Conservation (phyloP, 768 basidiomycete species). For the Scleroderma bovista region DNA sequence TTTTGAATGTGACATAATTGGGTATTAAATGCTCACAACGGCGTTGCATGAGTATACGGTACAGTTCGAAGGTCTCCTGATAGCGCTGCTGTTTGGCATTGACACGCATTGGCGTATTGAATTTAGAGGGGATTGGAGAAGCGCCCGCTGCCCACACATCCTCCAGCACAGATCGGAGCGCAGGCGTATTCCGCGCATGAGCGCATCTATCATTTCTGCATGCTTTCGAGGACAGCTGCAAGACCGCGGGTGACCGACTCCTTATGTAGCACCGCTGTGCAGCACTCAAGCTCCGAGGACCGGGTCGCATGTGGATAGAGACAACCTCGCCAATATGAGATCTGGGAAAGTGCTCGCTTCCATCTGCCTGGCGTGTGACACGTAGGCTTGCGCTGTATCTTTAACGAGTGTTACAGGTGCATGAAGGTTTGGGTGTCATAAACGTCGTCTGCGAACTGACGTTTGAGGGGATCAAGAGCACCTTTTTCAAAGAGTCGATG, state of each 20-base stretch:
- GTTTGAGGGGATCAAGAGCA: constrained; percentile 1
- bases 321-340: constrained; percentile 35
- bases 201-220: constrained; percentile 32
- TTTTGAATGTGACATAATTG: constrained; percentile 44
- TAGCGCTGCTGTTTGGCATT: constrained; percentile 30
- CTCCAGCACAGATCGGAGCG: constrained; percentile 32
- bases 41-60: constrained; percentile 33
- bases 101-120: constrained; percentile 44
- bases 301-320: constrained; percentile 30
- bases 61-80: constrained; percentile 38
- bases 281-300: constrained; percentile 25
- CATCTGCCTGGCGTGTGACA: constrained; percentile 11
- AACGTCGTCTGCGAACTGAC: constrained; percentile 8
- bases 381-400: constrained; percentile 16
- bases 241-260: constrained; percentile 8
- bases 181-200: constrained; percentile 29
- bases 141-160: constrained; percentile 36
- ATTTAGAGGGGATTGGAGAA: constrained; percentile 34
- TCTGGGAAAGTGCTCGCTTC: constrained; percentile 24
- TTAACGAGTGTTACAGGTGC: constrained; percentile 14
- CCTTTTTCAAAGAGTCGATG: constrained; percentile 5
- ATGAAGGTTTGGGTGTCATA: constrained; percentile 21
- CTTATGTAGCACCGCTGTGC: constrained; percentile 27
- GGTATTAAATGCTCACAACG: constrained; percentile 24
- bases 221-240: constrained; percentile 20